A percentile compares a stretch with the other conserved stretches of the same genome.
Conservation (phyloP, 2,329 filamentous ascomycete species). For the Diaporthe sp. region DNA sequence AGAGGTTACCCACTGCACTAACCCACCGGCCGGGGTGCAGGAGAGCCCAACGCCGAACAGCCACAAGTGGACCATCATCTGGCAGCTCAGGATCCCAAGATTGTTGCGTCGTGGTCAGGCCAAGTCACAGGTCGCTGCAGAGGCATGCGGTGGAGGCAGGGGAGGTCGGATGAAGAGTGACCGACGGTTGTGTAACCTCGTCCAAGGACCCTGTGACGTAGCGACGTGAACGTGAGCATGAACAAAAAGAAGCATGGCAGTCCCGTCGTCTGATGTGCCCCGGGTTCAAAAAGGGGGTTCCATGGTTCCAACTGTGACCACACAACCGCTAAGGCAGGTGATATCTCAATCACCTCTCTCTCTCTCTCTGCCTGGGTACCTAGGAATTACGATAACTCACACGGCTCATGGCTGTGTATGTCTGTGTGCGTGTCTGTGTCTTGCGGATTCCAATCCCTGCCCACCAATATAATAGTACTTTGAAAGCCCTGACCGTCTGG, state of each 20-base stretch:
- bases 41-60: not conserved
- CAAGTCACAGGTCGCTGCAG: slow-evolving; percentile 18
- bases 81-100: not conserved
- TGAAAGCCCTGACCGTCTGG: too few relatives aligned
- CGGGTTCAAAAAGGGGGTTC: slow-evolving; percentile 15
- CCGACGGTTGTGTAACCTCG: slow-evolving; percentile 8
- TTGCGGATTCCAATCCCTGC: slow-evolving; percentile 21
- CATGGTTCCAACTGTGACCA: slow-evolving; percentile 10
- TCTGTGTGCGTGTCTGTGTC: not conserved
- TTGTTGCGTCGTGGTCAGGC: not conserved
- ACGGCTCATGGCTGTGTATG: not conserved
- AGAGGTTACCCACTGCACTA: not conserved
- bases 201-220: not conserved
- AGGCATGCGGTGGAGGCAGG: not conserved
- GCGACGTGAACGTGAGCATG: not conserved
- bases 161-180: slow-evolving; percentile 18
- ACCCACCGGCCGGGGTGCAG: not conserved
- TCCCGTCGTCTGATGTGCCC: slow-evolving; percentile 21
- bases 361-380: not conserved
- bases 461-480: not conserved
- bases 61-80: not conserved
- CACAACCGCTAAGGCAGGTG: not conserved
- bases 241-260: not conserved
- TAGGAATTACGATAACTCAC: not conserved
- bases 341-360: not conserved